Conservation (phyloP, 768 basidiomycete genomes). For the Thelephora ganbajun region DNA sequence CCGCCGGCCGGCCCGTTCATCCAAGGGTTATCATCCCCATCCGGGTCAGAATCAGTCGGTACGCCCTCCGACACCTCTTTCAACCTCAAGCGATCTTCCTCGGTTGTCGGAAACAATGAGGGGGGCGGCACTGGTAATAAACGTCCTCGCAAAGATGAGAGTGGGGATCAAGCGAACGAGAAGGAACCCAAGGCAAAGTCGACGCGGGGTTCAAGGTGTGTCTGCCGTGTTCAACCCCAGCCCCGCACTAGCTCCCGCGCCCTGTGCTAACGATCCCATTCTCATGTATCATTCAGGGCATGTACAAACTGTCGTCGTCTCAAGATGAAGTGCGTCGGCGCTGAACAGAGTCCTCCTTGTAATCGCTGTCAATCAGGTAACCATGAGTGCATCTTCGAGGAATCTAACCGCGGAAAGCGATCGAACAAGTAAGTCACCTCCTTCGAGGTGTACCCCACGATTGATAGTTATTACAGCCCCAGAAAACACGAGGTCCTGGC, state of each 20-base stretch:
- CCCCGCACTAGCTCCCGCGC: neutral
- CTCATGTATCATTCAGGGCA: slow-evolving; percentile 35
- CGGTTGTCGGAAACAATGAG: slow-evolving; percentile 22
- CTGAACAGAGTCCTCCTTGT: slow-evolving; percentile 83
- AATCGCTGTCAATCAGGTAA: slow-evolving; percentile 69
- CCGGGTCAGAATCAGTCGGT: slow-evolving; percentile 63
- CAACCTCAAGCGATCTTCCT: slow-evolving; percentile 58
- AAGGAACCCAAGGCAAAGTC: slow-evolving; percentile 67
- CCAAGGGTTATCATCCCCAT: slow-evolving; percentile 46
- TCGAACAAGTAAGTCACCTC: slow-evolving; percentile 50
- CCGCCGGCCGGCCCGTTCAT: too few species aligned
- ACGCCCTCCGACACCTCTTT: slow-evolving; percentile 49
- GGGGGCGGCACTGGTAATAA: slow-evolving; percentile 33
- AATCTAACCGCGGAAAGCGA: slow-evolving; percentile 89
- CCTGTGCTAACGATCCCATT: neutral
- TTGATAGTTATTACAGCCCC: slow-evolving; percentile 18
- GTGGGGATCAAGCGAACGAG: slow-evolving; percentile 35
- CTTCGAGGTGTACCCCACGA: slow-evolving; percentile 6
- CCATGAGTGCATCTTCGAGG: slow-evolving; percentile 94
- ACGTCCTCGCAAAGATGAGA: slow-evolving; percentile 47
- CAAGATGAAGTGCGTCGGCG: slow-evolving; percentile 90
- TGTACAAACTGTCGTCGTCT: slow-evolving; percentile 85
- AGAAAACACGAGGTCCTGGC: slow-evolving; percentile 80
- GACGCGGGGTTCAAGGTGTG: slow-evolving; percentile 73
- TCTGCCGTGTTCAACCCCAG: slow-evolving; percentile 1